Evolutionary conservation across 2,329 filamentous ascomycete species (phyloP).

Genomic region (Aspergillus pseudonomiae): DNA sequence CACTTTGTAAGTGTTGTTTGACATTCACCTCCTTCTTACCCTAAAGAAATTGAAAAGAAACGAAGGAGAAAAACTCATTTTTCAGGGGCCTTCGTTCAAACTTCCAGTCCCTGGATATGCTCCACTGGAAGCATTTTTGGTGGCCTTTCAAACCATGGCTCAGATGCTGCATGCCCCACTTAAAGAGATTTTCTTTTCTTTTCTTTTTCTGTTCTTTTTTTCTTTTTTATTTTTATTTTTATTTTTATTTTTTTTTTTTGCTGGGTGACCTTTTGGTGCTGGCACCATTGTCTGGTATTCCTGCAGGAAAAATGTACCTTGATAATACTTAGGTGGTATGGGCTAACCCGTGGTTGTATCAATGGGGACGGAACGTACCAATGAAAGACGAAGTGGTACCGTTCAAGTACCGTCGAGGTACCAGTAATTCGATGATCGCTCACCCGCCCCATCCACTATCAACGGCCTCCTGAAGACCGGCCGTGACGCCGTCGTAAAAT

Average conservation of each 20-base stretch:
- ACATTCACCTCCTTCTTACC: not conserved
- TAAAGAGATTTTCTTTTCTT: not conserved
- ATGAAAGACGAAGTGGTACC: not conserved
- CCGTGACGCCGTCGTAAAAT: constrained; percentile 24
- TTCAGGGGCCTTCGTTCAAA: constrained; percentile 6
- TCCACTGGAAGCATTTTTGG: constrained; percentile 3
- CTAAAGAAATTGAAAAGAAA: not conserved
- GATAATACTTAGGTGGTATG: not conserved
- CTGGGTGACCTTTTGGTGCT: not conserved
- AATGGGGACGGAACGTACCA: not conserved
- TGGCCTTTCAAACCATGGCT: constrained; percentile 7
- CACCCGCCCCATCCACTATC: constrained; percentile 17
- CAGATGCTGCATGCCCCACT: constrained; percentile 3
- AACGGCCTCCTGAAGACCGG: constrained; percentile 20
- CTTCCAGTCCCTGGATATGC: constrained; percentile 13
- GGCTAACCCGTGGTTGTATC: not conserved
- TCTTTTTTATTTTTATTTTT: not conserved
- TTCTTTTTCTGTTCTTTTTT: not conserved
- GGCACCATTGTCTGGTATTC: not conserved
- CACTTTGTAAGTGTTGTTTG: not conserved
- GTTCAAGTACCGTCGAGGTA: not conserved
- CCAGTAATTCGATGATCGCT: constrained; percentile 12
- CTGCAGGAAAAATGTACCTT: not conserved
- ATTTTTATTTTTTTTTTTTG: not conserved
- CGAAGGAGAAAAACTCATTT: not conserved